Conservation (phyloP, 2,329 filamentous ascomycete species). For the Aspergillus sp. region DNA sequence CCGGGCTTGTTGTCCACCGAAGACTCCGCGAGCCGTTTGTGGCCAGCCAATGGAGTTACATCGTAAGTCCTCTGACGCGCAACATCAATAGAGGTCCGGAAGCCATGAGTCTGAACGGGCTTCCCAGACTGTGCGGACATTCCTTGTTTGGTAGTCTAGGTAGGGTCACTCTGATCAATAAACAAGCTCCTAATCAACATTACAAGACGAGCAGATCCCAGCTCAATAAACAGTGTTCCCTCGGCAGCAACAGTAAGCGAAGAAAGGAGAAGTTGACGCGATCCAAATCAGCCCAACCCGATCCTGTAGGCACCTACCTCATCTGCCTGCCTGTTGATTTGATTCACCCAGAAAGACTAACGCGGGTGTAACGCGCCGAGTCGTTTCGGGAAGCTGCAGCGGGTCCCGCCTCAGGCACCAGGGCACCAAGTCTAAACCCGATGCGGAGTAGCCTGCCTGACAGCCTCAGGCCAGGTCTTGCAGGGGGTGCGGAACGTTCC, state of each 20-base stretch:
- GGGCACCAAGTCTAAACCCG: not conserved
- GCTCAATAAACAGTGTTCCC: too few species aligned
- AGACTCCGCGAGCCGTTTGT: constrained; percentile 44
- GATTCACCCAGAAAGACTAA: not conserved
- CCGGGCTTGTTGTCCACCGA: constrained; percentile 21
- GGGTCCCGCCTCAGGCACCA: constrained; percentile 6
- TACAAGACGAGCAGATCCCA: not conserved
- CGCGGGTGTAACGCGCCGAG: constrained; percentile 1
- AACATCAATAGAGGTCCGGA: constrained; percentile 48
- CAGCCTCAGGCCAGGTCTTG: constrained; percentile 7
- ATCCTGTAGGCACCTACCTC: too few species aligned
- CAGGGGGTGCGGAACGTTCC: constrained; percentile 16
- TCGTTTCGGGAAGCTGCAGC: constrained; percentile 1
- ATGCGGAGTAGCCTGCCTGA: not conserved
- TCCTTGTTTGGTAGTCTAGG: constrained; percentile 7
- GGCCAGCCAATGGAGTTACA: constrained; percentile 46
- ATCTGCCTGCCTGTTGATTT: too few species aligned
- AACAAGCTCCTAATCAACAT: not conserved
- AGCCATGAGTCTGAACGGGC: constrained; percentile 50
- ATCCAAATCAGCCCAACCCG: too few species aligned
- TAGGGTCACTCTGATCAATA: too few species aligned
- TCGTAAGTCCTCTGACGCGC: constrained; percentile 41
- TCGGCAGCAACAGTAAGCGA: too few species aligned
- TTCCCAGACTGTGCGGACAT: constrained; percentile 27
- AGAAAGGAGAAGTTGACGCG: too few species aligned